Conservation (phyloP, 352 stramenopile genomes). For the Globisporangium acanthophoron region DNA sequence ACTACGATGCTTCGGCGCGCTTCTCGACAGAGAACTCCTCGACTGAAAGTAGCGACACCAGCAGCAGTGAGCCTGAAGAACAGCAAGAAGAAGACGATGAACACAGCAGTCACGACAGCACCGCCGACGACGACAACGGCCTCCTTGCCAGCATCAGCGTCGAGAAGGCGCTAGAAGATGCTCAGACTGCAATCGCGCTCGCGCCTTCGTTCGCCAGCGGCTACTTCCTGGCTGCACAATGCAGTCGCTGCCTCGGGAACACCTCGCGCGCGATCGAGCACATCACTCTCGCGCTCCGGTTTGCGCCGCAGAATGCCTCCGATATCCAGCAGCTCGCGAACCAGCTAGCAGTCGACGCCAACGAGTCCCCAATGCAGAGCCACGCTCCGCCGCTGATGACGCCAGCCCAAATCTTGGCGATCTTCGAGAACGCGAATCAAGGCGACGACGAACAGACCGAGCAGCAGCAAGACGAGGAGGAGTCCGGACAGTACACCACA, state of each 20-base stretch:
- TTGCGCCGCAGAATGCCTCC: slow-evolving; percentile 12
- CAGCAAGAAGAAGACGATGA: slow-evolving; percentile 5
- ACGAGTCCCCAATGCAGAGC: background rate
- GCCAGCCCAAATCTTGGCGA: slow-evolving; percentile 8
- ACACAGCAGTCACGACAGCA: background rate
- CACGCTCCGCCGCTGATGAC: slow-evolving; percentile 8
- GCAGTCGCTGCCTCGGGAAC: slow-evolving; percentile 33
- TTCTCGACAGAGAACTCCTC: slow-evolving; percentile 2
- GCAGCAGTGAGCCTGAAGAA: slow-evolving; percentile 9
- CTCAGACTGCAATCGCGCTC: slow-evolving; percentile 16
- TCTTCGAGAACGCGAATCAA: slow-evolving; percentile 7
- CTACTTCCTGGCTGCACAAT: slow-evolving; percentile 32
- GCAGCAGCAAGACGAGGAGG: slow-evolving; percentile 9
- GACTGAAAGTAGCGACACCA: slow-evolving; percentile 3
- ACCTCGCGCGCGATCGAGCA: slow-evolving; percentile 23
- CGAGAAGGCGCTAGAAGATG: slow-evolving; percentile 40
- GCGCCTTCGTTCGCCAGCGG: slow-evolving; percentile 2
- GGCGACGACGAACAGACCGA: slow-evolving; percentile 7
- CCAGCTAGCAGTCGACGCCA: slow-evolving; percentile 27
- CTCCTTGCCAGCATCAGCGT: slow-evolving; percentile 17
- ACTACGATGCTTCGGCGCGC: slow-evolving; percentile 30
- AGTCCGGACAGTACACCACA: background rate
- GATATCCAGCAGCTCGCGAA: slow-evolving; percentile 26
- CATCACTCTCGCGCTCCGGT: slow-evolving; percentile 14
- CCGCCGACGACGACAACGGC: slow-evolving; percentile 1